Conservation (phyloP, 106 monocot genomes). For the Agapanthus africanus region DNA sequence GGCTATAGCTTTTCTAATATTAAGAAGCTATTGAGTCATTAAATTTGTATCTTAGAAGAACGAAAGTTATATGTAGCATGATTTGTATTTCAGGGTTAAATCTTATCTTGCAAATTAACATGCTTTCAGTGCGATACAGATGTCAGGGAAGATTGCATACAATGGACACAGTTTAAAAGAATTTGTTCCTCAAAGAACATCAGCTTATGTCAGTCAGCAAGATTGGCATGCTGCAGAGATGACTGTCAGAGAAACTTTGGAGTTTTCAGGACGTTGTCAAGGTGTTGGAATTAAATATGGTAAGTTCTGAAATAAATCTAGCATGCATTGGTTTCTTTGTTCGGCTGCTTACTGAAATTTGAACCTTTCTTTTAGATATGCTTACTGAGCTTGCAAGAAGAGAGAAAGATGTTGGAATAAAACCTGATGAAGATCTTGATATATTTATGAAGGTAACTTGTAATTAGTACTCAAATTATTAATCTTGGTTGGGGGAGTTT, state of each 20-base stretch:
- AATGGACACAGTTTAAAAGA: constrained; percentile 78
- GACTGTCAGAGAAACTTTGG: constrained; percentile 95
- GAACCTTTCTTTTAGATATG: constrained; percentile 61
- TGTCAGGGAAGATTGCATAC: constrained; percentile 81
- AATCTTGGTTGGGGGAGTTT: constrained; percentile 9
- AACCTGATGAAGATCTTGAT: constrained; percentile 98
- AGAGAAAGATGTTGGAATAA: constrained; percentile 89
- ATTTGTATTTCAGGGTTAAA: not conserved
- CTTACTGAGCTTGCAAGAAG: constrained; percentile 87
- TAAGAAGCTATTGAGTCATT: too few species aligned
- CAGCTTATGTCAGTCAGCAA: constrained; percentile 98
- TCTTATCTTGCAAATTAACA: constrained; percentile 5
- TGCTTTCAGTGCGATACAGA: constrained; percentile 31
- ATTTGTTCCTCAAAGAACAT: constrained; percentile 97
- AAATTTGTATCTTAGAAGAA: not conserved
- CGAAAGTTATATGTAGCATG: not conserved
- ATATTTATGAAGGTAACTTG: constrained; percentile 85
- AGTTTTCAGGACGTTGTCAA: constrained; percentile 88
- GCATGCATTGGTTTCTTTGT: not conserved
- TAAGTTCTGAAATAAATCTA: constrained; percentile 23
- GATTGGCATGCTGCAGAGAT: constrained; percentile 88
- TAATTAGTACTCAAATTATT: not conserved
- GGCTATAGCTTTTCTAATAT: not conserved
- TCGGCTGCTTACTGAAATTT: constrained; percentile 9
- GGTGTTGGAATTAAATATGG: constrained; percentile 98